Evolutionary conservation across 345 rosid genomes (phyloP).

Genomic region (Syzygium aqueum): DNA sequence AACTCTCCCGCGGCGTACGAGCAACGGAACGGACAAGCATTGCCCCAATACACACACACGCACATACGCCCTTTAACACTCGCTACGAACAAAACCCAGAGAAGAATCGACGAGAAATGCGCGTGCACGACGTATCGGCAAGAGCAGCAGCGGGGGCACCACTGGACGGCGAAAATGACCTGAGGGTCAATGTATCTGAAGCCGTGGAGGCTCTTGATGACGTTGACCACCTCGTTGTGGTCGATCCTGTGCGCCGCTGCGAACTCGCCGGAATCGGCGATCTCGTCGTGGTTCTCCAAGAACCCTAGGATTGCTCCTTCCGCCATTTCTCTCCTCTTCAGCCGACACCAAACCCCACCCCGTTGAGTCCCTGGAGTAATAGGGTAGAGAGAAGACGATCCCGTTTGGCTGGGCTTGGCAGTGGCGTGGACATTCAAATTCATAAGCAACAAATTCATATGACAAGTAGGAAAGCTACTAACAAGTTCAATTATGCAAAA

Average conservation of each 20-base stretch:
- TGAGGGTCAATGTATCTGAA: constrained; percentile 54
- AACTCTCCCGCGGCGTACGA: neutral
- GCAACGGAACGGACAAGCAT: neutral
- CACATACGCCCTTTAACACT: neutral
- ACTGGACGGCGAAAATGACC: constrained; percentile 12
- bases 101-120: neutral
- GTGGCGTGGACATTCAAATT: no score
- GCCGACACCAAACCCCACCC: neutral
- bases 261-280: constrained; percentile 63
- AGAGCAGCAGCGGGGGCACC: neutral
- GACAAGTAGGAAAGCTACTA: no score
- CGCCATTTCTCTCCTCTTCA: neutral
- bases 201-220: constrained; percentile 73
- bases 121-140: neutral
- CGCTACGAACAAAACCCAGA: no score
- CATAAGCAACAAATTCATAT: no score
- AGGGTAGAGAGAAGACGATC: neutral
- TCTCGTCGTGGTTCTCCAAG: constrained; percentile 37
- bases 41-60: neutral
- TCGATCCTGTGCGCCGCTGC: constrained; percentile 39
- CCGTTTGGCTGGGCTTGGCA: neutral
- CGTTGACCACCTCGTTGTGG: constrained; percentile 61
- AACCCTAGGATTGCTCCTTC: constrained; percentile 65
- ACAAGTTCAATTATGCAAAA: no score
- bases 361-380: neutral